Evolutionary conservation across 768 basidiomycete genomes (phyloP), one percentile per base, ranked within the genome.

Genomic region (Phanerochaete carnosa): DNA sequence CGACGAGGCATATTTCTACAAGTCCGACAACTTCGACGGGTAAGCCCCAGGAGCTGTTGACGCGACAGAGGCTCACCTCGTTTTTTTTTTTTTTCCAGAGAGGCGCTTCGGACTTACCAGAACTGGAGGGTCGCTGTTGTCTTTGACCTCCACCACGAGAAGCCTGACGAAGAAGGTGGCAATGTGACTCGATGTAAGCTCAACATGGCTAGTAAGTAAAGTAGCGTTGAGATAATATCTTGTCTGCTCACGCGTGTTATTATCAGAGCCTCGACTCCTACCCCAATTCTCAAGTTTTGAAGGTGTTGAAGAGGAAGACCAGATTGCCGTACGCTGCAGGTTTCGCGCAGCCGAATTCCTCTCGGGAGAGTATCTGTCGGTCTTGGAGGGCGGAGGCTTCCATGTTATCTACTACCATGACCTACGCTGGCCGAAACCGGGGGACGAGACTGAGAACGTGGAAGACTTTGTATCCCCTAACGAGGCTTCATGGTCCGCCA

Each of bases 61-160:
- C 28, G 15, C 13, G 2, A 47, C 4, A 16, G 3, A 22, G 4
- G n/a, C n/a, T n/a, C 46, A 23, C 19, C 9, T 47, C 28, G 46
- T 11, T 1, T 12, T 22, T n/a, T 2, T 1, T 53, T 12, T 39
- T 32, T 15, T 13, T 51, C 25, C 29, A 60, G 58, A n/a, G n/a
- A n/a, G 2, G 29, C 61, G 1, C 29, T 46, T 19, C 16, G 49
- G 28, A 22, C n/a, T 1, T 68, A 49, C 58, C 26, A 25, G 23
- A 55, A 65, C 45, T 71, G 70, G 71, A 62, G 59, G 47, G 60
- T 72, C 45, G 66, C 69, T 3, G 39, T 70, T 23, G 45, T 71
- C 26, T 62, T 66, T 29, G 60, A 68, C 26, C 53, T 70, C 32
- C 43, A 58, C 22, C 47, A 61, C 26, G 57, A 54, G n/a, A 49